phyloP scores from a whole-genome alignment of 345 rosid species.

The Ceriops zippeliana region DNA sequence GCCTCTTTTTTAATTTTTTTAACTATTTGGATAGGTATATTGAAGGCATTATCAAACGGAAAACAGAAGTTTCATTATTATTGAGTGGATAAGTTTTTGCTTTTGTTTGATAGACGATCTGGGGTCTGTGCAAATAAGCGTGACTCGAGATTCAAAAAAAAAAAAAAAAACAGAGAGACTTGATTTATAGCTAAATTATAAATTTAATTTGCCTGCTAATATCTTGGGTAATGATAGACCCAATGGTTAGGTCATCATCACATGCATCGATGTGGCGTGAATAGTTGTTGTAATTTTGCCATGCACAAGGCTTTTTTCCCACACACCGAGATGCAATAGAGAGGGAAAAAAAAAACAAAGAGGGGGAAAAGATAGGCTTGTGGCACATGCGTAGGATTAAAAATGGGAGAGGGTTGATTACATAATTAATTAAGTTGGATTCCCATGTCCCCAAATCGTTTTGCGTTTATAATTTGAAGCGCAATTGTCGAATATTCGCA shows the following conservation, averaged over 20 bases:
- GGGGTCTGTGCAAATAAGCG: too few species aligned
- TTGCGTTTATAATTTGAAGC: slow-evolving; percentile 19
- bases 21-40: too few species aligned
- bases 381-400: slow-evolving; percentile 47
- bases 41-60: too few species aligned
- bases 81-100: too few species aligned
- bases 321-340: slow-evolving; percentile 17
- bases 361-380: not conserved
- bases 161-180: too few species aligned
- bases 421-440: slow-evolving; percentile 43
- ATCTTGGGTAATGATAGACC: not conserved
- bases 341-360: not conserved
- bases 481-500: slow-evolving; percentile 63
- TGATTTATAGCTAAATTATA: too few species aligned
- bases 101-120: too few species aligned
- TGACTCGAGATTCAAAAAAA: too few species aligned
- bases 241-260: slow-evolving; percentile 16
- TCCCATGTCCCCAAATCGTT: slow-evolving; percentile 27
- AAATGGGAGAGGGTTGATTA: slow-evolving; percentile 34
- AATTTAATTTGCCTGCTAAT: too few species aligned
- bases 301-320: not conserved
- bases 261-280: slow-evolving; percentile 22
- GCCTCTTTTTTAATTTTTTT: too few species aligned
- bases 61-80: too few species aligned
- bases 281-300: not conserved